These are phyloP conservation scores for Suillus luteus DNA, from an alignment of 768 basidiomycete genomes.

Conservation along the genomic window DNA sequence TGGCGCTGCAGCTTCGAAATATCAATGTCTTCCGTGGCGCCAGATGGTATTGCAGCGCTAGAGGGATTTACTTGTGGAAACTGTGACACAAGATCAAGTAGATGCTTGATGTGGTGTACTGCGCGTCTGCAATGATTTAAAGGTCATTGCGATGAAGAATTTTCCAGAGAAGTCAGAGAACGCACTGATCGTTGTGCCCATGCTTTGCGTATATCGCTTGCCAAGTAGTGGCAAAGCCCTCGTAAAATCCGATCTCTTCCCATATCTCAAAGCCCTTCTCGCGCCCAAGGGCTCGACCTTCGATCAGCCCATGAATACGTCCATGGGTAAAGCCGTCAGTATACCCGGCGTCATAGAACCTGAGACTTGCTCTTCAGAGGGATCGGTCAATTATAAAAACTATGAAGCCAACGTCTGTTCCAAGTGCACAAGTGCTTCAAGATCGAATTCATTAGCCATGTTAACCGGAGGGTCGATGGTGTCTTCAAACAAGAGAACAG, in stretches of 20 bases:
- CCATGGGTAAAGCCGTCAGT: constrained; percentile 82
- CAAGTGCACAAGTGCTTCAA: constrained; percentile 60
- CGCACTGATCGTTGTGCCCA: constrained; percentile 51
- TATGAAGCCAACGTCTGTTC: constrained; percentile 57
- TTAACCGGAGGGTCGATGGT: background rate
- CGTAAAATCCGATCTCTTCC: constrained; percentile 95
- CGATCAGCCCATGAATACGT: constrained; percentile 84
- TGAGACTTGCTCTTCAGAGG: constrained; percentile 32
- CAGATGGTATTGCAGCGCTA: constrained; percentile 29
- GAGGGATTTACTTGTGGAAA: constrained; percentile 84
- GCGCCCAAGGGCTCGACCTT: constrained; percentile 85
- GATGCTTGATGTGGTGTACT: constrained; percentile 61
- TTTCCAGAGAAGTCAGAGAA: constrained; percentile 11
- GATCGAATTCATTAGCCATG: constrained; percentile 44
- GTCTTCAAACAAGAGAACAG: no score
- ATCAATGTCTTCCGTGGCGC: constrained; percentile 54
- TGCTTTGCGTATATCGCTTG: constrained; percentile 47
- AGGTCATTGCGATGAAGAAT: constrained; percentile 4
- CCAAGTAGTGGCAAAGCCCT: constrained; percentile 84
- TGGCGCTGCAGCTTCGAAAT: constrained; percentile 76
- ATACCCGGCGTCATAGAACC: constrained; percentile 83
- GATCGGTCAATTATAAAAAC: background rate
- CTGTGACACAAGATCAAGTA: constrained; percentile 68
- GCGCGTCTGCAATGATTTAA: constrained; percentile 47
- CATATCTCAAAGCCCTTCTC: constrained; percentile 95